A percentile compares a stretch with the other conserved stretches of the same genome.
phyloP scores from a whole-genome alignment of 2,329 filamentous ascomycete species.

The Phialophora verrucosa region DNA sequence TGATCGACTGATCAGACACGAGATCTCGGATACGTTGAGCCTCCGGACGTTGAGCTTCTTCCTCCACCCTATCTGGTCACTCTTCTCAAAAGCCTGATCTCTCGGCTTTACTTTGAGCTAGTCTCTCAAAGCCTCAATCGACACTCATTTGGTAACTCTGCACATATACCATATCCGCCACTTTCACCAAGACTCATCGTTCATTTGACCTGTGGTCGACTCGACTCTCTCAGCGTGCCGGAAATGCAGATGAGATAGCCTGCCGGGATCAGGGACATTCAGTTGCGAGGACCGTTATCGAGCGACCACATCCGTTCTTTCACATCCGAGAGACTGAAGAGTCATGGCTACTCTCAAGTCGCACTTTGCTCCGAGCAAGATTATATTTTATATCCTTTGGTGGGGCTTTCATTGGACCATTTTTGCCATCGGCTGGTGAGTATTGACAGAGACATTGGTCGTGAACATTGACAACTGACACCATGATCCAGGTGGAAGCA shows the following conservation, averaged over 20 bases:
- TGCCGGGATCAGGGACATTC: background rate
- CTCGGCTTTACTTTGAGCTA: conserved; percentile 23
- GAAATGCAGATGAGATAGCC: conserved; percentile 27
- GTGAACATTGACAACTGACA: conserved; percentile 36
- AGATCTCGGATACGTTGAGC: conserved; percentile 25
- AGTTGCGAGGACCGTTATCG: background rate
- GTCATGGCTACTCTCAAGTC: conserved; percentile 36
- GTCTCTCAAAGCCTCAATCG: conserved; percentile 13
- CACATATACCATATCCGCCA: conserved; percentile 6
- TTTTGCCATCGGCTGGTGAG: conserved; percentile 87
- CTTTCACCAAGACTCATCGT: conserved; percentile 6
- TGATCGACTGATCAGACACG: conserved; percentile 26
- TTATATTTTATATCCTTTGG: conserved; percentile 81
- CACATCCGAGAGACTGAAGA: conserved; percentile 1
- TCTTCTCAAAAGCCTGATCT: conserved; percentile 34
- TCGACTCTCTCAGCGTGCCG: background rate
- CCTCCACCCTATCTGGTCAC: conserved; percentile 5
- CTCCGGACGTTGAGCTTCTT: conserved; percentile 22
- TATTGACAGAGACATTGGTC: conserved; percentile 24
- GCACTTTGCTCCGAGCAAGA: conserved; percentile 57
- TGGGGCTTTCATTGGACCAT: conserved; percentile 77
- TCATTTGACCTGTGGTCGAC: conserved; percentile 8
- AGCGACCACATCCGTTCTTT: conserved; percentile 12
- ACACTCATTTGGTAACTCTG: conserved; percentile 23
- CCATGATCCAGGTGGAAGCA: conserved; percentile 74